These are phyloP conservation scores for Neurospora sp. DNA, from an alignment of 495 filamentous ascomycete species.

Conservation along the genomic window DNA sequence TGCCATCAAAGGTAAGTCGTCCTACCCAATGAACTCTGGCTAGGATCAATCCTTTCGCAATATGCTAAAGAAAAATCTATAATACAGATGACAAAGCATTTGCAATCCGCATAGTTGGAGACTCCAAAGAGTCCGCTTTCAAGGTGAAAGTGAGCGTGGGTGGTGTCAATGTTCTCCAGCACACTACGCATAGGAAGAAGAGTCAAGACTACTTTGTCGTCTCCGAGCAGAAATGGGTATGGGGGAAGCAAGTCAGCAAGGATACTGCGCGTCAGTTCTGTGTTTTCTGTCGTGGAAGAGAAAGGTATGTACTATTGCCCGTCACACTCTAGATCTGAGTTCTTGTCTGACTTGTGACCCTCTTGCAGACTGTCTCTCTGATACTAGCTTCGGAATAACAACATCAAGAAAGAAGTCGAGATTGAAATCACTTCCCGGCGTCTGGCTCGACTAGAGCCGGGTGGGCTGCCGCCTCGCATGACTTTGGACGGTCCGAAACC, in stretches of 20 bases:
- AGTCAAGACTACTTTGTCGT: not conserved
- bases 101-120: not conserved
- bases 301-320: not conserved
- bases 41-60: too few relatives aligned
- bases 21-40: too few relatives aligned
- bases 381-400: not conserved
- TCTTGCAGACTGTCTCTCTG: not conserved
- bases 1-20: not conserved
- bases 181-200: not conserved
- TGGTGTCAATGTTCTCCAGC: not conserved
- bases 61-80: not conserved
- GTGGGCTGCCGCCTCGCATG: too few relatives aligned
- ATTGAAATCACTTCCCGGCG: not conserved
- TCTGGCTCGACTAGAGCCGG: too few relatives aligned
- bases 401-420: not conserved
- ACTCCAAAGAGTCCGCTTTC: not conserved
- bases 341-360: not conserved
- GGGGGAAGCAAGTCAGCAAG: not conserved
- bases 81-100: not conserved
- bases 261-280: not conserved
- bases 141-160: not conserved
- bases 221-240: not conserved
- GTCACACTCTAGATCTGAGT: not conserved
- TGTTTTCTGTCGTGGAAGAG: not conserved
- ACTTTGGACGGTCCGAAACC: too few relatives aligned